These are phyloP conservation scores for Prillingera fragicola DNA, from an alignment of 1,284 basidiomycete species.

Conservation along the genomic window DNA sequence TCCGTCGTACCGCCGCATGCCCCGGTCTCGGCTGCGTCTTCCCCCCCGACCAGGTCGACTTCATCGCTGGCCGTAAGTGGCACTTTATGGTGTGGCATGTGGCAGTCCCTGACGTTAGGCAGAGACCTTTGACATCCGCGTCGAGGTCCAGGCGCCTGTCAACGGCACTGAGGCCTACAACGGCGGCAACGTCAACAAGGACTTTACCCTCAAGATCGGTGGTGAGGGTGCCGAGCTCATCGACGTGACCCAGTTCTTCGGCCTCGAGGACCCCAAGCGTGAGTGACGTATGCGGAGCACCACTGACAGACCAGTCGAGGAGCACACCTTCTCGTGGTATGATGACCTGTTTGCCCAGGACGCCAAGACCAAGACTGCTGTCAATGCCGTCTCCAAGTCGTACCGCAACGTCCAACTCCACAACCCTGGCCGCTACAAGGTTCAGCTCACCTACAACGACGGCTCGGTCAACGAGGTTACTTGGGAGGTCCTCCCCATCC, in stretches of 20 bases:
- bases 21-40: conserved; percentile 45
- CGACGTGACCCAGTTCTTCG: conserved; percentile 43
- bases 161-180: conserved; percentile 49
- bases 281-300: conserved; percentile 10
- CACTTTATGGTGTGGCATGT: neutral
- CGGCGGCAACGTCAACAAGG: conserved; percentile 36
- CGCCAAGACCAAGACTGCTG: conserved; percentile 33
- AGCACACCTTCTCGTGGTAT: conserved; percentile 42
- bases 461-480: conserved; percentile 32
- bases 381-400: conserved; percentile 47
- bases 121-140: conserved; percentile 42
- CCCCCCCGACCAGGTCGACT: conserved; percentile 43
- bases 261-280: conserved; percentile 28
- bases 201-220: conserved; percentile 42
- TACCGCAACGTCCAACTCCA: conserved; percentile 45
- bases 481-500: conserved; percentile 42
- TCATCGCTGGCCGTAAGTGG: conserved; percentile 37
- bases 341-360: conserved; percentile 47
- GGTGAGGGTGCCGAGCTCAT: conserved; percentile 31
- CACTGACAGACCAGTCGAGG: conserved; percentile 15
- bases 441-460: conserved; percentile 31
- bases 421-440: conserved; percentile 32
- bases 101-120: neutral
- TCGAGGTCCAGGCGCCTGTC: conserved; percentile 48
- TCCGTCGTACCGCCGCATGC: conserved; percentile 44